Base-by-base conservation (phyloP, 192 early-diverging fungal species). In the Linnemannia exigua region DNA sequence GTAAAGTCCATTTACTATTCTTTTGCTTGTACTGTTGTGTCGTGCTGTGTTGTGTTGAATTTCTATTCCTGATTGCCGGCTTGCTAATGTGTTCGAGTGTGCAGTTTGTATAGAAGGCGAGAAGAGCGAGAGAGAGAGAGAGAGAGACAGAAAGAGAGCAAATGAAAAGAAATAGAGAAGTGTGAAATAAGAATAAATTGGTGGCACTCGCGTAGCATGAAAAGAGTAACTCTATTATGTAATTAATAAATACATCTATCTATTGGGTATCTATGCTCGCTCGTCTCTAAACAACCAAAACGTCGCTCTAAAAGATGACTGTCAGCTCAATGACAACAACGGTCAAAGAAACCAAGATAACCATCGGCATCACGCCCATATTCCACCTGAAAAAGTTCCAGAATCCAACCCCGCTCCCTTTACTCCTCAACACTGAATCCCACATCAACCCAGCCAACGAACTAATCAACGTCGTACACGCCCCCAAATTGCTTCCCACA, bases 401-500 rank as follows among this genome's bases (percentile, higher is more conserved):
- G 67, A 93, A 93, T 0, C 82, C 88, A 14, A 87, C 78, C 22
- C 80, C 70, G 6, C 89, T 82, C 16, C 82, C 88, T 79, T 92
- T 92, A 58, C 82, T 90, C 74, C 88, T 89, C 54, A 93, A 76
- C 33, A 93, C 90, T 17, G 89, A 88, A 70, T 89, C 91, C 82
- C 89, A 93, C 90, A 92, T 92, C 41, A 97, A 84, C 11, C 96
- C 96, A 9, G 96, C 96, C 74, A 97, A 79, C 58, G 92, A 92
- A 28, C 94, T 95, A 17, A 95, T 88, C 25, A 94, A 88, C 8
- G 94, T 93, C 44, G 96, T 82, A 72, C 95, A 96, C 12, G 95
- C 96, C 8, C 96, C 96, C n/a, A 97, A 74, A 74, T 97, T 96
- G 74, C 92, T 92, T 11, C 96, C 96, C 11, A 95, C 89, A 28